phyloP scores from a whole-genome alignment of 352 stramenopile genomes.

The Elongisporangium senticosum region DNA sequence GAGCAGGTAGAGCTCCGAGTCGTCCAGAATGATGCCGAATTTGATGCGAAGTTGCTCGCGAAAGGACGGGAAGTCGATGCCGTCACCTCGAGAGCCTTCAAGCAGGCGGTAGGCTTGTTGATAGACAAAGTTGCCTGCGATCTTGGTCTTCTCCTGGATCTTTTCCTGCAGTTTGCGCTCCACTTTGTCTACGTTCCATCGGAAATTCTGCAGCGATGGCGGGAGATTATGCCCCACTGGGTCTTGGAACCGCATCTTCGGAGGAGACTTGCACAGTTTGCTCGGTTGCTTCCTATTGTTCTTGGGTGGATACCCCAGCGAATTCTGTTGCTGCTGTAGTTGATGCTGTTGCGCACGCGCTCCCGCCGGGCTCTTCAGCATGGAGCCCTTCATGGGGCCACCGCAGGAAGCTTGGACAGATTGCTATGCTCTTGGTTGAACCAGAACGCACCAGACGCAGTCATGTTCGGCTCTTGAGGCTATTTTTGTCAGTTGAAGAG shows the following conservation, averaged over 20 bases:
- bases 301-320: neutral
- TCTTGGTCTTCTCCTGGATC: conserved; percentile 82
- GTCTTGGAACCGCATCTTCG: conserved; percentile 57
- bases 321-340: conserved; percentile 24
- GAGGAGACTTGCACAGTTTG: conserved; percentile 39
- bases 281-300: conserved; percentile 1
- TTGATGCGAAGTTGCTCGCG: conserved; percentile 69
- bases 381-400: conserved; percentile 28
- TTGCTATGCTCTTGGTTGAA: too few relatives aligned
- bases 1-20: conserved; percentile 60
- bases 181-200: conserved; percentile 75
- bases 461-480: too few relatives aligned
- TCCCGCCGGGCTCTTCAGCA: conserved; percentile 25
- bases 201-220: conserved; percentile 60
- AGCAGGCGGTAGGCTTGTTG: conserved; percentile 82
- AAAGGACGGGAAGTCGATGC: conserved; percentile 76
- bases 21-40: conserved; percentile 75
- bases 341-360: conserved; percentile 3
- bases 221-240: conserved; percentile 54
- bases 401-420: too few relatives aligned
- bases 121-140: conserved; percentile 81
- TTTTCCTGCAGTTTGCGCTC: conserved; percentile 81
- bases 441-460: too few relatives aligned
- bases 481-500: too few relatives aligned
- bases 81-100: conserved; percentile 61